Percentiles rank a stretch among this genome's conserved stretches.
Conservation (phyloP, 306 rosid species). For the Gastrolobium bilobum region DNA sequence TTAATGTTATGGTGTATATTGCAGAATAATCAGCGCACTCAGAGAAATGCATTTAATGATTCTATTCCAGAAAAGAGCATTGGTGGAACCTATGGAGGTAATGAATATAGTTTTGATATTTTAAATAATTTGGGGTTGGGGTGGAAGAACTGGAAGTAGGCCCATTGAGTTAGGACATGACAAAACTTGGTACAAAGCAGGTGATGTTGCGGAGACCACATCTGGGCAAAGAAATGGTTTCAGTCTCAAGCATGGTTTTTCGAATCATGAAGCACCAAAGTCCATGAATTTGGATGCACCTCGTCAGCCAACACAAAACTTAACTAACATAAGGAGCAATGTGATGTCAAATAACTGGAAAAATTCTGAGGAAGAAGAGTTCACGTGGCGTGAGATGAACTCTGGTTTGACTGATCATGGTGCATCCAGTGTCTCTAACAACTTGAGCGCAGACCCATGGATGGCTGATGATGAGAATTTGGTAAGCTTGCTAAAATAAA, state of each 20-base stretch:
- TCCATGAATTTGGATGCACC: conserved; percentile 63
- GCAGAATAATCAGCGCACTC: conserved; percentile 73
- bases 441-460: conserved; percentile 66
- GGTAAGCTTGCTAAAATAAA: conserved; percentile 63
- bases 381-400: conserved; percentile 86
- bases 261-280: conserved; percentile 67
- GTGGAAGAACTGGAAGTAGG: conserved; percentile 64
- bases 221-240: conserved; percentile 81
- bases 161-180: conserved; percentile 66
- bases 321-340: conserved; percentile 57
- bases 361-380: conserved; percentile 98
- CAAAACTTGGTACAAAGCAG: conserved; percentile 69
- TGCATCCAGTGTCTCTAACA: conserved; percentile 57
- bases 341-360: conserved; percentile 84
- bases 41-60: conserved; percentile 64
- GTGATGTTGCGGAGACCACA: conserved; percentile 60
- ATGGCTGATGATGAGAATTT: conserved; percentile 73
- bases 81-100: conserved; percentile 64
- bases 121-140: conserved; percentile 66
- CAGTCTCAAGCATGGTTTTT: conserved; percentile 64
- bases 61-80: conserved; percentile 72
- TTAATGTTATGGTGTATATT: conserved; percentile 51
- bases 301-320: conserved; percentile 56
- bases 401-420: conserved; percentile 66
- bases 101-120: conserved; percentile 69